These are phyloP conservation scores for Salix koriyanagi DNA, from an alignment of 345 rosid species.

Conservation along the genomic window DNA sequence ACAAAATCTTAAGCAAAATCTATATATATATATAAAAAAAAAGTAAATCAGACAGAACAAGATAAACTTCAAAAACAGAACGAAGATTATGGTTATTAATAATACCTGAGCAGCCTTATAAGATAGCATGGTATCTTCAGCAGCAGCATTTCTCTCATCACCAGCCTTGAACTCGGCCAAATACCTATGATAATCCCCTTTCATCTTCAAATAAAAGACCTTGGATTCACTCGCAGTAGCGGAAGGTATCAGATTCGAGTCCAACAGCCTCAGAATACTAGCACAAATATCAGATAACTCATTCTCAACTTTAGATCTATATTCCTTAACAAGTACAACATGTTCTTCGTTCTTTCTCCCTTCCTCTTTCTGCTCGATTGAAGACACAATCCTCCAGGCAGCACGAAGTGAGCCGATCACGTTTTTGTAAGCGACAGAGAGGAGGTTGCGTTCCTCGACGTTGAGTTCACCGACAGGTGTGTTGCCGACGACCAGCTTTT, in stretches of 20 bases:
- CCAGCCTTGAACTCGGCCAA: constrained; percentile 88
- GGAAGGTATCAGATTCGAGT: constrained; percentile 70
- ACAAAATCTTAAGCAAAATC: background rate
- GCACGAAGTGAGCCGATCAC: constrained; percentile 98
- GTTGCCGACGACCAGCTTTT: constrained; percentile 64
- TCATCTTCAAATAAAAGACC: constrained; percentile 94
- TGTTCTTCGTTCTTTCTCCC: constrained; percentile 92
- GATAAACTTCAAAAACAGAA: background rate
- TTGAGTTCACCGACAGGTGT: constrained; percentile 83
- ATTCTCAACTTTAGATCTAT: constrained; percentile 86
- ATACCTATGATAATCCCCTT: constrained; percentile 90
- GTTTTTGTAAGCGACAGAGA: constrained; percentile 94
- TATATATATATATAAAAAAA: background rate
- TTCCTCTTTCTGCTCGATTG: constrained; percentile 96
- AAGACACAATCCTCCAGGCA: constrained; percentile 91
- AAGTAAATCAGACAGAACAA: background rate
- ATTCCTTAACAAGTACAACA: constrained; percentile 79
- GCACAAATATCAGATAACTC: constrained; percentile 76
- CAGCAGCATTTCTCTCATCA: constrained; percentile 87
- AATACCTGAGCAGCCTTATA: constrained; percentile 91
- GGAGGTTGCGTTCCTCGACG: constrained; percentile 91
- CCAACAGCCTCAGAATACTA: constrained; percentile 59
- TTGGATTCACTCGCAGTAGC: constrained; percentile 74
- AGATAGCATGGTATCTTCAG: constrained; percentile 89
- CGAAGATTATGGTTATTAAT: background rate